These are phyloP conservation scores for Pholiota molesta DNA, from an alignment of 768 basidiomycete species.

Conservation along the genomic window DNA sequence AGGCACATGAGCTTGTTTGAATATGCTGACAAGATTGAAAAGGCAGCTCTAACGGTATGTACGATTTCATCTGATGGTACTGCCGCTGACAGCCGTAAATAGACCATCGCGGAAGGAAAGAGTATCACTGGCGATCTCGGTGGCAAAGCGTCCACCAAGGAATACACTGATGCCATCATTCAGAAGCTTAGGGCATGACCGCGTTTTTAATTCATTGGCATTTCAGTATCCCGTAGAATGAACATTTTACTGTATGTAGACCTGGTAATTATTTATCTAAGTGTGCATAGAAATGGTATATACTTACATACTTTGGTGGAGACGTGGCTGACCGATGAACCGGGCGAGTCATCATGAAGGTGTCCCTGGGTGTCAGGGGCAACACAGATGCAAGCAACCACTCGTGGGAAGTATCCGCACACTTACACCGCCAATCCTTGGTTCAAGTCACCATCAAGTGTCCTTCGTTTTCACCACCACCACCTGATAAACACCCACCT, in stretches of 20 bases:
- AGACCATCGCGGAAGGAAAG: constrained; percentile 98
- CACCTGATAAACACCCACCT: constrained; percentile 43
- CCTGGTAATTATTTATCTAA: constrained; percentile 4
- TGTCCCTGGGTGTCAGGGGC: constrained; percentile 14
- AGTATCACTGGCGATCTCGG: constrained; percentile 94
- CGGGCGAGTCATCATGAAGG: not conserved
- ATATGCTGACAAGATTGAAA: constrained; percentile 88
- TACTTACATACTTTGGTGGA: not conserved
- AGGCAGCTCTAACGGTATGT: constrained; percentile 85
- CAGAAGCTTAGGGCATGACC: constrained; percentile 52
- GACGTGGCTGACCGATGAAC: not conserved
- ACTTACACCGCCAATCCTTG: constrained; percentile 28
- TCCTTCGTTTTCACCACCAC: constrained; percentile 50
- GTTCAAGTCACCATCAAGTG: constrained; percentile 41
- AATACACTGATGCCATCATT: constrained; percentile 91
- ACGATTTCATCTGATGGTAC: not conserved
- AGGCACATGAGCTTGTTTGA: constrained; percentile 93
- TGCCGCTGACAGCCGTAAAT: constrained; percentile 11
- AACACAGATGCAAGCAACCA: constrained; percentile 26
- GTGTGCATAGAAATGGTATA: not conserved
- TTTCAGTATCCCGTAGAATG: constrained; percentile 24
- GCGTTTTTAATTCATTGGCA: constrained; percentile 23
- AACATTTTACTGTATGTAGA: constrained; percentile 10
- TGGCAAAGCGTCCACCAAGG: constrained; percentile 85
- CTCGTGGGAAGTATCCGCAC: constrained; percentile 41